Conservation (phyloP, 495 filamentous ascomycete genomes). For the Lindgomyces ingoldianus region DNA sequence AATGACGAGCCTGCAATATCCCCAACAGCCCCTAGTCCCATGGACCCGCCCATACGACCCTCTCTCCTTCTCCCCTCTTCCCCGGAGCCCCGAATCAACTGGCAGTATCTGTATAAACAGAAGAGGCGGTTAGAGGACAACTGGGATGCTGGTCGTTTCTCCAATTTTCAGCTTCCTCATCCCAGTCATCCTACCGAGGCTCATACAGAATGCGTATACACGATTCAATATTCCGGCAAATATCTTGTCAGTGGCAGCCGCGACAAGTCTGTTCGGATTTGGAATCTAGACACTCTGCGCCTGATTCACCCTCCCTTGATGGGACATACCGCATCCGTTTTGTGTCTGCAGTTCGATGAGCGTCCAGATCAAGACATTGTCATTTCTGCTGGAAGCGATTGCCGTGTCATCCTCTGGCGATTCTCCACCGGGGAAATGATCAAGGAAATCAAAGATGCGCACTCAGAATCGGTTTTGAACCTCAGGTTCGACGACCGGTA, state of each 20-base stretch:
- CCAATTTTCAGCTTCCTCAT: constrained; percentile 87
- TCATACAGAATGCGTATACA: constrained; percentile 92
- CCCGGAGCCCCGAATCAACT: constrained; percentile 63
- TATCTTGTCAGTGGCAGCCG: constrained; percentile 93
- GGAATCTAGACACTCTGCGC: constrained; percentile 81
- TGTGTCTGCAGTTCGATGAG: constrained; percentile 97
- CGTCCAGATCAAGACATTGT: constrained; percentile 85
- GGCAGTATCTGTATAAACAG: constrained; percentile 88
- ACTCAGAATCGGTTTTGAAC: constrained; percentile 91
- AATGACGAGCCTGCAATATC: constrained; percentile 9
- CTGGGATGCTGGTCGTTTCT: constrained; percentile 79
- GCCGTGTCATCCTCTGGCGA: constrained; percentile 83
- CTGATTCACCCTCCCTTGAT: constrained; percentile 67
- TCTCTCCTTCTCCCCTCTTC: constrained; percentile 38
- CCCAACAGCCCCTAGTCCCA: constrained; percentile 10
- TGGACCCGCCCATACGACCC: constrained; percentile 32
- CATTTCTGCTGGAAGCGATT: constrained; percentile 90
- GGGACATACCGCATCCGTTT: constrained; percentile 81
- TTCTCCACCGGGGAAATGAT: constrained; percentile 87
- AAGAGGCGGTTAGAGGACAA: constrained; percentile 82
- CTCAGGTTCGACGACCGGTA: constrained; percentile 88
- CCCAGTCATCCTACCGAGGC: constrained; percentile 77
- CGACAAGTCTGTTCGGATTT: constrained; percentile 84
- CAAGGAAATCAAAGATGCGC: constrained; percentile 70
- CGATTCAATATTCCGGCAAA: constrained; percentile 79